Percentiles rank a stretch among this genome's conserved stretches.
phyloP scores from a whole-genome alignment of 805 yeast species.

The Suhomyces tanzawaensis region DNA sequence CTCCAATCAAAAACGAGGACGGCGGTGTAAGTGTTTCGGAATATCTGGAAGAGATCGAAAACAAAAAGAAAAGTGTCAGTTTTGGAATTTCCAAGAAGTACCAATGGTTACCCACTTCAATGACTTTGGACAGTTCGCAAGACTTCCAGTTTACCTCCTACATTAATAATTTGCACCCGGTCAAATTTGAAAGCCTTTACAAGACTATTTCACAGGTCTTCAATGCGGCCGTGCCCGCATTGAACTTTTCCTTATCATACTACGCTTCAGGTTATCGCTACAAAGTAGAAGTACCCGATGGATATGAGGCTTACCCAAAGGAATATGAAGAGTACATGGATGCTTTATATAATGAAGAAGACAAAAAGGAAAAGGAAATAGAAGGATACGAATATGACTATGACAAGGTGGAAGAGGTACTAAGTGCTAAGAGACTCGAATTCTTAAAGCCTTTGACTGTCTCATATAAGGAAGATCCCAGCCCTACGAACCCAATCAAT shows the following conservation, averaged over 20 bases:
- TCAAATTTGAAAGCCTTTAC: constrained; percentile 22
- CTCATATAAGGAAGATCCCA: neutral
- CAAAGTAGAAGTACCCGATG: constrained; percentile 15
- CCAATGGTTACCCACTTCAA: constrained; percentile 16
- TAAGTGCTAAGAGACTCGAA: neutral
- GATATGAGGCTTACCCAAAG: constrained; percentile 16
- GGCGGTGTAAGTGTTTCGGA: constrained; percentile 3
- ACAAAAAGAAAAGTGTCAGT: constrained; percentile 4
- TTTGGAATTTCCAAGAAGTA: constrained; percentile 10
- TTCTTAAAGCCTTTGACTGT: no score
- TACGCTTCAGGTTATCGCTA: constrained; percentile 16
- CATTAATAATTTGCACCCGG: constrained; percentile 43
- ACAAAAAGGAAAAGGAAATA: neutral
- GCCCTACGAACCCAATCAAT: constrained; percentile 8
- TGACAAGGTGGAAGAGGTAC: neutral
- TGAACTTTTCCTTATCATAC: constrained; percentile 26
- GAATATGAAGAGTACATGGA: constrained; percentile 9
- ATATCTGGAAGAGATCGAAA: constrained; percentile 3
- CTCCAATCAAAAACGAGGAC: constrained; percentile 7
- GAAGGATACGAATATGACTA: neutral
- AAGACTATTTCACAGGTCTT: constrained; percentile 29
- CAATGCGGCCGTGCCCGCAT: constrained; percentile 28
- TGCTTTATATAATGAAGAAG: neutral
- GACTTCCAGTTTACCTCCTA: constrained; percentile 28
- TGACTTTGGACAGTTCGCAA: constrained; percentile 1